Evolutionary conservation across 2,329 filamentous ascomycete genomes (phyloP).

Genomic region (Coccinonectria pachysandricola): DNA sequence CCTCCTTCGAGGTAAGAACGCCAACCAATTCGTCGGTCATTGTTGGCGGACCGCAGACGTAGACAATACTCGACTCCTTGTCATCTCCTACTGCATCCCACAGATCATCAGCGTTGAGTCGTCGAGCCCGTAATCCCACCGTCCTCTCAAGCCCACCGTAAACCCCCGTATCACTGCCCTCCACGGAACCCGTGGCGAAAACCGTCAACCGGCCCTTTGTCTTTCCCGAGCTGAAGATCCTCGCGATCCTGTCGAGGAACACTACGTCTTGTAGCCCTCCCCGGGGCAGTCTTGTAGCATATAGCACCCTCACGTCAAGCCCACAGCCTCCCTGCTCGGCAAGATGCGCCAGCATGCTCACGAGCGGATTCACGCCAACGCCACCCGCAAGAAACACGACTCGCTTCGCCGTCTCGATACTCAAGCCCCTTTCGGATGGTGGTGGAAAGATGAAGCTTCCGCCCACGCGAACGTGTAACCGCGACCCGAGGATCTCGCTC

Average conservation of each 20-base stretch:
- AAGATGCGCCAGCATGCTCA: conserved; percentile 61
- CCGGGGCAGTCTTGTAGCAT: conserved; percentile 38
- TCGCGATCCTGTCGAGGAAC: conserved; percentile 39
- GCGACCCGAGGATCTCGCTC: conserved; percentile 44
- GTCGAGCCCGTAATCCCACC: no score
- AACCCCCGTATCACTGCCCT: neutral
- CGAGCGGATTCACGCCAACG: conserved; percentile 71
- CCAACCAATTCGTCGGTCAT: conserved; percentile 61
- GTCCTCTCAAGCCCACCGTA: conserved; percentile 11
- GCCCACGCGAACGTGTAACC: conserved; percentile 61
- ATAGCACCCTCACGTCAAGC: conserved; percentile 52
- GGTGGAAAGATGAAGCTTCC: conserved; percentile 77
- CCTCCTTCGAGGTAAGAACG: conserved; percentile 26
- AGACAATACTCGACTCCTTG: conserved; percentile 39
- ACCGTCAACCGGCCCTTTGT: conserved; percentile 33
- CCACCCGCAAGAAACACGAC: conserved; percentile 72
- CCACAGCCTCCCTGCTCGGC: conserved; percentile 21
- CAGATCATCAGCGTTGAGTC: conserved; percentile 35
- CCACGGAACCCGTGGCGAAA: conserved; percentile 33
- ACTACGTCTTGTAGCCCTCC: conserved; percentile 29
- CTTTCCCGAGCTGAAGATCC: conserved; percentile 27
- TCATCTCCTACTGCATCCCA: conserved; percentile 25
- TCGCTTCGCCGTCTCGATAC: no score
- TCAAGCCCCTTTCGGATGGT: conserved; percentile 31
- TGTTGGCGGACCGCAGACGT: conserved; percentile 55